These are phyloP conservation scores for Groenewaldozyma auringiensis DNA, from an alignment of 1,139 yeast genomes.

Conservation along the genomic window DNA sequence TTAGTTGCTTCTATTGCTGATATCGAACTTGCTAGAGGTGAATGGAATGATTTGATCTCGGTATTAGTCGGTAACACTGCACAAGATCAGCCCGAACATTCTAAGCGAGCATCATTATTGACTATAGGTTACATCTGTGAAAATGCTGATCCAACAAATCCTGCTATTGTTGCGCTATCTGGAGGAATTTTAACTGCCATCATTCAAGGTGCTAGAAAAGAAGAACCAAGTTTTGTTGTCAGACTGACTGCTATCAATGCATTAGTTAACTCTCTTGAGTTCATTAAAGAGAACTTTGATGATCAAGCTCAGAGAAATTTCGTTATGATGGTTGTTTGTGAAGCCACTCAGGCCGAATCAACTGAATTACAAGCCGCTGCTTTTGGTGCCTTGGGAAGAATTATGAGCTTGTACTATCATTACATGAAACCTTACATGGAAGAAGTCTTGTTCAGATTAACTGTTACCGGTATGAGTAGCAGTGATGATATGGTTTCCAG, in stretches of 20 bases:
- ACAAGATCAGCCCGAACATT: constrained; percentile 63
- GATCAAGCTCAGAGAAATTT: constrained; percentile 93
- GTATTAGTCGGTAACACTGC: constrained; percentile 80
- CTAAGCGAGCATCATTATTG: constrained; percentile 78
- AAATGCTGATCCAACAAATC: constrained; percentile 79
- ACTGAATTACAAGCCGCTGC: constrained; percentile 86
- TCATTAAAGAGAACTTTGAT: constrained; percentile 79
- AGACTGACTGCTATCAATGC: constrained; percentile 90
- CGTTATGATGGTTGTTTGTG: constrained; percentile 98
- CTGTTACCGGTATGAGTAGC: constrained; percentile 88
- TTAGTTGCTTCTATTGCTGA: constrained; percentile 94
- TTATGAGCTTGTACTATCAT: constrained; percentile 81
- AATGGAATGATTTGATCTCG: constrained; percentile 84
- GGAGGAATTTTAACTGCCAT: constrained; percentile 91
- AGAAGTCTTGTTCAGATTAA: constrained; percentile 84
- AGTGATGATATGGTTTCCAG: constrained; percentile 83
- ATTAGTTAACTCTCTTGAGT: constrained; percentile 81
- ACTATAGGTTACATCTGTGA: constrained; percentile 96
- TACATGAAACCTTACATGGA: constrained; percentile 96
- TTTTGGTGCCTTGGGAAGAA: constrained; percentile 88
- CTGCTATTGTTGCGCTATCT: constrained; percentile 73
- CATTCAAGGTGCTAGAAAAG: constrained; percentile 88
- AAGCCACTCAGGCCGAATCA: constrained; percentile 87
- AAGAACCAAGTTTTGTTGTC: constrained; percentile 67
- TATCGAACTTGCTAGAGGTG: constrained; percentile 78